Base-by-base conservation (phyloP, 805 yeast species). In the Starmera dryadoides region DNA sequence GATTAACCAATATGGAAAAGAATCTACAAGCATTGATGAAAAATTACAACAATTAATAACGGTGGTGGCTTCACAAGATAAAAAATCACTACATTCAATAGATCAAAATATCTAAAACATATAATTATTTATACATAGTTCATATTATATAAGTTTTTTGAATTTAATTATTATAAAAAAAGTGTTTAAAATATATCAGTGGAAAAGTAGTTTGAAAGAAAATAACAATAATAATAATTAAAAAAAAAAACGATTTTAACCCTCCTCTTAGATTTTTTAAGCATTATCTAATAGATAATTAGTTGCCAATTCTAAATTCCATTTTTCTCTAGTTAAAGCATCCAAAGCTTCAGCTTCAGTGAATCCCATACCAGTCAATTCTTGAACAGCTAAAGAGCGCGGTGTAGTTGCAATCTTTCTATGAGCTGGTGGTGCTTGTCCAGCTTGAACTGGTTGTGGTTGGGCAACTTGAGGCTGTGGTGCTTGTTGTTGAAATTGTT, bases 311-410 rank as follows among this genome's bases (percentile, higher is more conserved):
- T 81, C 88, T 40, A 88, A 61, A 53, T 84, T 76, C 86, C 91
- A 85, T 42, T 77, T 68, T 48, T 81, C 79, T 53, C 64, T 70
- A 49, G 76, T 69, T 40, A 89, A 67, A 6, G 97, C 96, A 10
- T 67, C 70, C 6, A 72, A 50, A 2, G 91, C 87, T 38, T 78
- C 80, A 0, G 68, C 66, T 46, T 73, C 71, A 15, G 77, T 73
- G 55, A 89, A 89, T 2, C 98, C 98, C 96, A 89, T 89, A 28
- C 89, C 88, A 18, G 79, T 77, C 45, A 89, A 66, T 58, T 89
- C 95, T 49, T 79, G 82, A 34, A 87, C 68, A 1, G 91, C 85
- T 41, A 73, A 53, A 3, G 72, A 66, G 20, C 72, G 69, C 19
- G 77, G 77, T 3, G 71, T 59, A 1, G 68, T 62, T 1, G 70